A percentile compares a stretch with the other conserved stretches of the same genome.
phyloP scores from a whole-genome alignment of 768 basidiomycete species.

The Russula abietina region DNA sequence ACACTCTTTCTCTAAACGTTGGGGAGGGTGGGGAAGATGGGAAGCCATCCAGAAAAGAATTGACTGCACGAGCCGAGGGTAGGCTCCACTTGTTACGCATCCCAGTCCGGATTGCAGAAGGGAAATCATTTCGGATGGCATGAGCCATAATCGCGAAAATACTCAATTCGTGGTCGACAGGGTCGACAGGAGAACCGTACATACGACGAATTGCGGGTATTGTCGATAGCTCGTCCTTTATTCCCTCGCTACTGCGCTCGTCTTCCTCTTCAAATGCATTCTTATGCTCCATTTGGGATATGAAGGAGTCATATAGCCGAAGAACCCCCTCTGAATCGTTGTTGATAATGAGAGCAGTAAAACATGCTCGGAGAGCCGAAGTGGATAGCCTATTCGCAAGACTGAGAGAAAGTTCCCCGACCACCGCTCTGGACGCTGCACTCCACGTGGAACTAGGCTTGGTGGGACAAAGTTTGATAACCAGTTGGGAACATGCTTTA shows the following conservation, averaged over 20 bases:
- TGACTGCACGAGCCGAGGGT: conserved; percentile 30
- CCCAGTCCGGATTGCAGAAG: conserved; percentile 44
- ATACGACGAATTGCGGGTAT: neutral
- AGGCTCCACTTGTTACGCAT: conserved; percentile 38
- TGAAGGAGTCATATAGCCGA: conserved; percentile 32
- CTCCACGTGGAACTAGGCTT: conserved; percentile 10
- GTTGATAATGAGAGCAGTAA: conserved; percentile 41
- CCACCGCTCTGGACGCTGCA: conserved; percentile 24
- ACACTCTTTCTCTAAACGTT: conserved; percentile 41
- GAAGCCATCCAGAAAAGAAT: conserved; percentile 38
- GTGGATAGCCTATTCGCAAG: conserved; percentile 42
- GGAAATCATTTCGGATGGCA: conserved; percentile 53
- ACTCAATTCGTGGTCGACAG: conserved; percentile 40
- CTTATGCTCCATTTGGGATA: conserved; percentile 10
- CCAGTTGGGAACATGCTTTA: conserved; percentile 35
- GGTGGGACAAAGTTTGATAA: conserved; percentile 31
- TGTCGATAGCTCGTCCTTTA: neutral
- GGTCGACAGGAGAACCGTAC: conserved; percentile 15
- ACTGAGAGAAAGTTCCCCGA: conserved; percentile 30
- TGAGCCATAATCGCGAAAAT: conserved; percentile 54
- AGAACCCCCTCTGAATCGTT: conserved; percentile 41
- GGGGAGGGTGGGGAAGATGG: conserved; percentile 35
- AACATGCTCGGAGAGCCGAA: conserved; percentile 44
- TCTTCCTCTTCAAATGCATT: neutral
- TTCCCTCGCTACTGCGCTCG: neutral